These are phyloP conservation scores for Neurospora sp. DNA, from an alignment of 495 filamentous ascomycete species.

Conservation along the genomic window DNA sequence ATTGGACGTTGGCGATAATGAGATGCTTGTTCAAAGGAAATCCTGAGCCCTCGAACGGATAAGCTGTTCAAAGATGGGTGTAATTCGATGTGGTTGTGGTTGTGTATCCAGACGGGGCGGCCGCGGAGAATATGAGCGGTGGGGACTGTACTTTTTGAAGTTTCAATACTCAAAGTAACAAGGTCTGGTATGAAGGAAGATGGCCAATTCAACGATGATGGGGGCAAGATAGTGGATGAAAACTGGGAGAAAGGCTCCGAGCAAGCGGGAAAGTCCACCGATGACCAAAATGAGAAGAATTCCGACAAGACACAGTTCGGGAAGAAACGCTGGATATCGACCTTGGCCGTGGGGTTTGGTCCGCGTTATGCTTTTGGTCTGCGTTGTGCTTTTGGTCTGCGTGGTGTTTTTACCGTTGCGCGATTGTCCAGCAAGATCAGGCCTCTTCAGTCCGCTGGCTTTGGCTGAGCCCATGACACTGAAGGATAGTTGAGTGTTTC, in stretches of 20 bases:
- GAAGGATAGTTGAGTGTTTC: background rate
- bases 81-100: background rate
- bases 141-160: no score
- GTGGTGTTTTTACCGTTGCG: background rate
- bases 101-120: background rate
- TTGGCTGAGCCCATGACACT: background rate
- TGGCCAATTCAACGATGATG: background rate
- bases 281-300: background rate
- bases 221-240: background rate
- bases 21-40: no score
- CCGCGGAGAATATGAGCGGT: no score
- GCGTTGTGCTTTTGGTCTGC: background rate
- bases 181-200: background rate
- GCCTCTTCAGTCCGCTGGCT: no score
- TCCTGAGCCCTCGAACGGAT: background rate
- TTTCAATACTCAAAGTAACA: background rate
- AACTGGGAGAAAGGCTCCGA: background rate
- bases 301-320: background rate
- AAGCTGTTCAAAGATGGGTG: background rate
- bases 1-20: no score
- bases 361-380: background rate
- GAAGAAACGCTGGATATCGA: background rate
- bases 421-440: background rate
- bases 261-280: background rate
- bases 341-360: background rate